Conservation (phyloP, 2,329 filamentous ascomycete genomes). For the Aspergillus fumigatiaffinis region DNA sequence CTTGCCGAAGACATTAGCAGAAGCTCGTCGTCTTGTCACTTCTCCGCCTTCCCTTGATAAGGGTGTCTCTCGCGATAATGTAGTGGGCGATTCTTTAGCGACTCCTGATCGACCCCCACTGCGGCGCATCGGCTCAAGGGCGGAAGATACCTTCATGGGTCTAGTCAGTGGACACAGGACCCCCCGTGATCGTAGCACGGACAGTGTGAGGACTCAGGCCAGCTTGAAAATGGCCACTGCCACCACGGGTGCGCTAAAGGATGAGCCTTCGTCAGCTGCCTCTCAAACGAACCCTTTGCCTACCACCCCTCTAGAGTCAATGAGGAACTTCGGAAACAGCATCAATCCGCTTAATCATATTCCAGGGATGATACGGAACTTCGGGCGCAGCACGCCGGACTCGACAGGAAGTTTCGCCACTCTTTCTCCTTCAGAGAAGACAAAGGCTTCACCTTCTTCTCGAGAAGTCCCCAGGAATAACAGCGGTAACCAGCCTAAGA, state of each 20-base stretch:
- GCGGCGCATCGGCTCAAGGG: constrained; percentile 34
- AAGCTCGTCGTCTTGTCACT: constrained; percentile 83
- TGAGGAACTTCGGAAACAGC: constrained; percentile 74
- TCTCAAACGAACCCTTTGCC: constrained; percentile 18
- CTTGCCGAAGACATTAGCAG: constrained; percentile 85
- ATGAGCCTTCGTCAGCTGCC: constrained; percentile 14
- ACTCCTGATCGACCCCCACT: constrained; percentile 32
- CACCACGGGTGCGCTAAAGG: constrained; percentile 16
- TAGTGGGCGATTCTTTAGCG: constrained; percentile 40
- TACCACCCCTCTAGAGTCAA: constrained; percentile 68
- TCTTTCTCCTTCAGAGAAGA: constrained; percentile 39
- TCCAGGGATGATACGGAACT: constrained; percentile 71
- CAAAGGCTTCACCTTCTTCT: constrained; percentile 23
- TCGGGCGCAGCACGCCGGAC: constrained; percentile 52
- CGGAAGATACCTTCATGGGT: constrained; percentile 65
- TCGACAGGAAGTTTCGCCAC: constrained; percentile 39
- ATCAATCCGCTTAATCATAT: constrained; percentile 80
- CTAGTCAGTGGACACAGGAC: constrained; percentile 65
- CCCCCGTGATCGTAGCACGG: constrained; percentile 68
- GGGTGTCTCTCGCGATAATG: constrained; percentile 48
- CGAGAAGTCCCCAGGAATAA: constrained; percentile 11
- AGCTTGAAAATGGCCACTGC: constrained; percentile 40
- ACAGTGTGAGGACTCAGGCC: constrained; percentile 52
- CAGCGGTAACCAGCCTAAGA: constrained; percentile 12
- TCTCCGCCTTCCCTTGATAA: constrained; percentile 44